Evolutionary conservation across 2,329 filamentous ascomycete genomes (phyloP), one percentile per base, ranked within the genome.

Genomic region (Neurospora sp.): DNA sequence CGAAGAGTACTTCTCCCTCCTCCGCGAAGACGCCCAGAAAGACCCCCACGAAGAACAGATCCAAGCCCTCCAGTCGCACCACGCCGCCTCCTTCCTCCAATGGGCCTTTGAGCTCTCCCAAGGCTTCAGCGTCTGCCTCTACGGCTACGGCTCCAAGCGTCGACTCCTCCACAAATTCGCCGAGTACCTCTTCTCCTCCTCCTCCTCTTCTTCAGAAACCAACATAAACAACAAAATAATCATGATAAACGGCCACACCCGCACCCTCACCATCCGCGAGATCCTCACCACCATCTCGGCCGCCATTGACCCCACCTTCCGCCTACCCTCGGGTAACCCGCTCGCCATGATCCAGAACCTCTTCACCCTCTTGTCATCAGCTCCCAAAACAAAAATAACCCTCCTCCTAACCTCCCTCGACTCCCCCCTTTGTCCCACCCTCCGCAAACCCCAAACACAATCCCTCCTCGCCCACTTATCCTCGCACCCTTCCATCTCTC

Each of bases 21-120:
- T 92, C 38, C 85, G 87, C 42, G 28, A 58, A 13, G 13, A 36
- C 13, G 13, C 17, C 13, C 82, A 86, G 42, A 78, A 84, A 71
- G 91, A 97, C 74, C 87, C 86, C 0, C 94, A 97, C 78, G 82
- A 83, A 40, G 80, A 84, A 2, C 92, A 96, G 73, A 87, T 92
- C 68, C 84, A 87, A 19, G 91, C 91, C 73, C 83, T 99, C 36
- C 85, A 91, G 74, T 86, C 88, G 7, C 81, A 97, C 28, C 95
- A 98, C 78, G 84, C 88, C 66, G 88, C 91, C 72, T 93, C 91
- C 0, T 98, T 97, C 78, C 87, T 90, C 1, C 96, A 98, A 78
- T 99, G 96, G 96, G 82, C 86, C 0, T 97, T 98, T 78, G 96
- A 99, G 82, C 86, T 98, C 17, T 85, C 89, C 5, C 89, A 97